phyloP scores from a whole-genome alignment of 2,329 filamentous ascomycete genomes.

The Penicillium sp. region DNA sequence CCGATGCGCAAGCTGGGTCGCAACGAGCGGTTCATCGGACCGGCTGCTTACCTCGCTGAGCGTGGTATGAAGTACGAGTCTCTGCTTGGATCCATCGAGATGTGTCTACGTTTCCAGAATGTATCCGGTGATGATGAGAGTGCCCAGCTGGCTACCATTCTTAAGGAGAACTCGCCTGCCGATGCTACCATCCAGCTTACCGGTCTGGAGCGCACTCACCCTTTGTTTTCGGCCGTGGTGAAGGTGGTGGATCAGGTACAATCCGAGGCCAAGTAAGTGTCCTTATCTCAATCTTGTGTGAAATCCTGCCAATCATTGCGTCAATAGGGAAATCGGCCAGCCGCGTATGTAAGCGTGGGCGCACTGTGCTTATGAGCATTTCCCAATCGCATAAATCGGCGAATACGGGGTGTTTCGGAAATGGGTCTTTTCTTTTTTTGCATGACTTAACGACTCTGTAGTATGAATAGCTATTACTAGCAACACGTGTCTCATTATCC shows the following conservation, averaged over 20 bases:
- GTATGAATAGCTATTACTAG: slow-evolving; percentile 9
- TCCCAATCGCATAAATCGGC: slow-evolving; percentile 29
- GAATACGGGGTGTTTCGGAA: slow-evolving; percentile 30
- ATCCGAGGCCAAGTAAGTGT: slow-evolving; percentile 40
- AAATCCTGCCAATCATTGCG: slow-evolving; percentile 11
- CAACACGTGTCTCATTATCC: not conserved
- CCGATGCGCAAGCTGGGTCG: slow-evolving; percentile 89
- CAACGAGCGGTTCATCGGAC: slow-evolving; percentile 93
- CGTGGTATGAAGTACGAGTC: slow-evolving; percentile 66
- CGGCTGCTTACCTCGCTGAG: slow-evolving; percentile 84
- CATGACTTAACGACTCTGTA: slow-evolving; percentile 9
- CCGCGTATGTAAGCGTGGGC: slow-evolving; percentile 24
- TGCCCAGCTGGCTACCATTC: slow-evolving; percentile 75
- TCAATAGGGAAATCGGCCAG: slow-evolving; percentile 25
- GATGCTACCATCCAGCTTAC: slow-evolving; percentile 76
- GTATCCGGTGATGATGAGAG: slow-evolving; percentile 90
- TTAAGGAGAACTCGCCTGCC: slow-evolving; percentile 67
- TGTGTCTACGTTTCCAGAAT: slow-evolving; percentile 92
- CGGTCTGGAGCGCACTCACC: slow-evolving; percentile 70
- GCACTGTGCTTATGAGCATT: slow-evolving; percentile 3
- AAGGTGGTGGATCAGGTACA: slow-evolving; percentile 81
- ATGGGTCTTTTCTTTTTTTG: slow-evolving; percentile 17
- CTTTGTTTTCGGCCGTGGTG: slow-evolving; percentile 70
- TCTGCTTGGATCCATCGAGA: slow-evolving; percentile 79
- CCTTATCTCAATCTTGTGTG: not conserved